phyloP scores from a whole-genome alignment of 129 eudicot species.

The Scalesia atractyloides region DNA sequence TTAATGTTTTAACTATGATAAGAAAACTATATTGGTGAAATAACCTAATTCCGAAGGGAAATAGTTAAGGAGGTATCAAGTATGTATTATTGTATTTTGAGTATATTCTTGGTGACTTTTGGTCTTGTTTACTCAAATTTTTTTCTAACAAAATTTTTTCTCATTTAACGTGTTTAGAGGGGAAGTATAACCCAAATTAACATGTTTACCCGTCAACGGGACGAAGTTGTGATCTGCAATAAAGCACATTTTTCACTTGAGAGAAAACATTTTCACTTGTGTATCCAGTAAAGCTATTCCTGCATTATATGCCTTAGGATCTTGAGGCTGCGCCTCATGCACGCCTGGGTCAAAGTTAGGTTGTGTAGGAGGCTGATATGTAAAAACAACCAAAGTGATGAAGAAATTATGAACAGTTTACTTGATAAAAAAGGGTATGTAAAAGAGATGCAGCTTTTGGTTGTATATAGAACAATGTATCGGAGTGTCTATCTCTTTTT shows the following conservation, averaged over 20 bases:
- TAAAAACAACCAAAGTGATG: conserved; percentile 12
- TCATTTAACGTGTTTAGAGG: neutral
- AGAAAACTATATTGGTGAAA: too few species aligned
- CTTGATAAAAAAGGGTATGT: too few species aligned
- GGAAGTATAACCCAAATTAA: neutral
- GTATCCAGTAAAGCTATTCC: neutral
- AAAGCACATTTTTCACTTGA: conserved; percentile 27
- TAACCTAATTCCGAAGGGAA: neutral
- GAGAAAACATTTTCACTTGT: neutral
- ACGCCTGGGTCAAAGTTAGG: too few species aligned
- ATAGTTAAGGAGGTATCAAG: neutral
- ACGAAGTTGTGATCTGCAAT: neutral
- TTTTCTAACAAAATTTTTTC: neutral
- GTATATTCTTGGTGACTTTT: neutral
- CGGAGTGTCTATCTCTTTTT: too few species aligned
- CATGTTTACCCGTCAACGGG: neutral
- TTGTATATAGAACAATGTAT: too few species aligned
- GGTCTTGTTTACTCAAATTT: neutral
- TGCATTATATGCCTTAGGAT: neutral
- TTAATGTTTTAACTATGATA: neutral
- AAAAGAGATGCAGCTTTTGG: too few species aligned
- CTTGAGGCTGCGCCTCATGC: too few species aligned
- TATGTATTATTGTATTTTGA: neutral
- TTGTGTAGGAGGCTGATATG: too few species aligned
- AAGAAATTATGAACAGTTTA: conserved; percentile 31